Conservation (phyloP, 1,139 yeast species). For the Maudiozyma humilis region DNA sequence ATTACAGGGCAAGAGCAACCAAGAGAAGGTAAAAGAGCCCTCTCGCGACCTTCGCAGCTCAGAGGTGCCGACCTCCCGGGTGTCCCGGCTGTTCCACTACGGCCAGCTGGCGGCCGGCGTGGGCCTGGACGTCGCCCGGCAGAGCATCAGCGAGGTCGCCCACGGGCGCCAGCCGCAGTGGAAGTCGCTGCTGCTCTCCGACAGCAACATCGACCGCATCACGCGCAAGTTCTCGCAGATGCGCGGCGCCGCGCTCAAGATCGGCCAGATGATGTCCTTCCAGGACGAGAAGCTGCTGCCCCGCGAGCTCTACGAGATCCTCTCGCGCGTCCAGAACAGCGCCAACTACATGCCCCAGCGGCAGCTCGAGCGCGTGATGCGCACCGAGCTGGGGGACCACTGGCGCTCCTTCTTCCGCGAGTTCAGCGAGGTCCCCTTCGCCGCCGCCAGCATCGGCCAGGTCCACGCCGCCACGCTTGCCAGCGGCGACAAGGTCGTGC, state of each 20-base stretch:
- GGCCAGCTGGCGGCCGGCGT: slow-evolving; percentile 90
- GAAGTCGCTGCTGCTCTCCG: slow-evolving; percentile 61
- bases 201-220: slow-evolving; percentile 77
- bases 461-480: slow-evolving; percentile 77
- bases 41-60: slow-evolving; percentile 40
- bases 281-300: slow-evolving; percentile 86
- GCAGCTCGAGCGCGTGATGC: slow-evolving; percentile 74
- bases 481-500: slow-evolving; percentile 67
- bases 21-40: background rate
- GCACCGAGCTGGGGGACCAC: slow-evolving; percentile 57
- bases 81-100: slow-evolving; percentile 84
- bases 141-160: slow-evolving; percentile 64
- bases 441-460: slow-evolving; percentile 97
- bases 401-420: slow-evolving; percentile 71
- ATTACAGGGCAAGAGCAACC: background rate
- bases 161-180: slow-evolving; percentile 44
- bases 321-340: slow-evolving; percentile 79
- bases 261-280: slow-evolving; percentile 92
- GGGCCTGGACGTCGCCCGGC: slow-evolving; percentile 76
- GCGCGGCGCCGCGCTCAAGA: slow-evolving; percentile 97
- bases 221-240: slow-evolving; percentile 81
- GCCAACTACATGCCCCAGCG: slow-evolving; percentile 96
- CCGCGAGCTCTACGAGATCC: slow-evolving; percentile 69
- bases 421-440: slow-evolving; percentile 85
- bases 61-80: slow-evolving; percentile 75